These are phyloP conservation scores for Aspergillus saccharolyticus DNA, from an alignment of 495 filamentous ascomycete species.

Conservation along the genomic window DNA sequence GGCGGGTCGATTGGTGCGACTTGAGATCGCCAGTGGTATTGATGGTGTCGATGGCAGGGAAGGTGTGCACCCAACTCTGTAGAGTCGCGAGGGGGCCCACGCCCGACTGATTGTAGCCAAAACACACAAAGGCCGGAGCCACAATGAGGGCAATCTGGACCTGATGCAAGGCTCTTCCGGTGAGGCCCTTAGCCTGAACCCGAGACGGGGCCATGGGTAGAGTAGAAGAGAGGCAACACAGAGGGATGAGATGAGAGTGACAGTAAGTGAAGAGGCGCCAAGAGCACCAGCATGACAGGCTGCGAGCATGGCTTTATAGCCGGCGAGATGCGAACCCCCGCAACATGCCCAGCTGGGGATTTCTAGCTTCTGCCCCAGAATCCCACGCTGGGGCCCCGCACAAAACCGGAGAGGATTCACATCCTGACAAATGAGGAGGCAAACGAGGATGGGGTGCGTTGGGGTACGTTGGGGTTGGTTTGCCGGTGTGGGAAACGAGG, in stretches of 20 bases:
- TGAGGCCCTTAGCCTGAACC: background rate
- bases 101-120: slow-evolving; percentile 34
- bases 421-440: background rate
- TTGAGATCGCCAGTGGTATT: slow-evolving; percentile 23
- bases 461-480: background rate
- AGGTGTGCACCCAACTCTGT: slow-evolving; percentile 25
- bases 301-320: background rate
- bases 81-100: slow-evolving; percentile 25
- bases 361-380: slow-evolving; percentile 5
- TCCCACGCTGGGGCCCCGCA: slow-evolving; percentile 2
- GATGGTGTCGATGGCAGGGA: slow-evolving; percentile 32
- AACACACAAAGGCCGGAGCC: slow-evolving; percentile 33
- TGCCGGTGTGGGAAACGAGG: background rate
- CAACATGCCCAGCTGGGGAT: background rate
- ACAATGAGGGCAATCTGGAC: slow-evolving; percentile 33
- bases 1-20: slow-evolving; percentile 27
- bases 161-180: slow-evolving; percentile 11
- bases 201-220: background rate
- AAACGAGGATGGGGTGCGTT: background rate
- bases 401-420: background rate
- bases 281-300: background rate
- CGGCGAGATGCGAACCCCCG: too few relatives aligned
- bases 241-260: background rate
- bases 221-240: too few relatives aligned
- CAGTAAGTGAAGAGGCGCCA: background rate